A percentile compares a stretch with the other conserved stretches of the same genome.
Evolutionary conservation across 176 grass and related monocot species (phyloP).

Genomic region (Tuctoria greenei): DNA sequence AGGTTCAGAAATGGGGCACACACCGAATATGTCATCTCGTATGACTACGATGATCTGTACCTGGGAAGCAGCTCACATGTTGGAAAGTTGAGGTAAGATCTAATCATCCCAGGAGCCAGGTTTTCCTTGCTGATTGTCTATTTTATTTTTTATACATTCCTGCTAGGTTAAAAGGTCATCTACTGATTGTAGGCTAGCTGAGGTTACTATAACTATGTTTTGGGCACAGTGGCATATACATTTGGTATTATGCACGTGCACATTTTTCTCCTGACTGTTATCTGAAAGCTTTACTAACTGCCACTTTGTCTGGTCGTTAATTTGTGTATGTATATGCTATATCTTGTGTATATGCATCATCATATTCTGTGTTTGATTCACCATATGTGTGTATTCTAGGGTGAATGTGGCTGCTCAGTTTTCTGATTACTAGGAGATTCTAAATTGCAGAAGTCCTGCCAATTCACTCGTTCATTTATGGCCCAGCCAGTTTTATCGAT

Average conservation of each 20-base stretch:
- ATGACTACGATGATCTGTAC: slow-evolving; percentile 76
- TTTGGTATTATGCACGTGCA: background rate
- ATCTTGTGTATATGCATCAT: background rate
- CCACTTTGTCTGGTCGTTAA: background rate
- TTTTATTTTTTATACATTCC: slow-evolving; percentile 15
- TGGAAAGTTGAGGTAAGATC: slow-evolving; percentile 77
- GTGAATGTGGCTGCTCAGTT: background rate
- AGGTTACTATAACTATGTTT: slow-evolving; percentile 4
- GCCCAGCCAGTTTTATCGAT: background rate
- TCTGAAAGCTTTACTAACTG: background rate
- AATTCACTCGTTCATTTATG: slow-evolving; percentile 1
- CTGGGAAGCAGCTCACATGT: slow-evolving; percentile 84
- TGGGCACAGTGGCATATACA: background rate
- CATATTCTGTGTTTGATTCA: slow-evolving; percentile 17
- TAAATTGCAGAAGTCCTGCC: background rate
- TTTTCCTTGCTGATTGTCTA: slow-evolving; percentile 18
- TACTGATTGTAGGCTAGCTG: slow-evolving; percentile 1
- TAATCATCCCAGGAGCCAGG: slow-evolving; percentile 9
- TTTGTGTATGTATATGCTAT: background rate
- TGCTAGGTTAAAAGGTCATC: background rate
- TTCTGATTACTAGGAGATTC: slow-evolving; percentile 12
- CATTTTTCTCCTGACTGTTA: background rate
- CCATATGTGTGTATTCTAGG: background rate
- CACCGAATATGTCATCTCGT: slow-evolving; percentile 87
- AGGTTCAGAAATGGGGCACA: slow-evolving; percentile 72